phyloP scores from a whole-genome alignment of 2,329 filamentous ascomycete genomes.

The Epichloe glyceriae region DNA sequence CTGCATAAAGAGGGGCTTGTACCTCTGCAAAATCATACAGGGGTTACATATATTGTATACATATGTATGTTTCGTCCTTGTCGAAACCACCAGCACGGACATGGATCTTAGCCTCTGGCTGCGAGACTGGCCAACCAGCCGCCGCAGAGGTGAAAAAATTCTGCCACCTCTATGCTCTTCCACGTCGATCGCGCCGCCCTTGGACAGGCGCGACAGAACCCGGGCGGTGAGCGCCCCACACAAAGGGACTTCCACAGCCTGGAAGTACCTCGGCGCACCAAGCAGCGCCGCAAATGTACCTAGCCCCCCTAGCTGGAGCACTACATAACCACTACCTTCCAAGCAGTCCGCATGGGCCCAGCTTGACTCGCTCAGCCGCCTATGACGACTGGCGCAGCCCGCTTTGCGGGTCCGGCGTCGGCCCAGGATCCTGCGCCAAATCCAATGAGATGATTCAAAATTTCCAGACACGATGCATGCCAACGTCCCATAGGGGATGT shows the following conservation, averaged over 20 bases:
- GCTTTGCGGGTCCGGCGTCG: slow-evolving; percentile 5
- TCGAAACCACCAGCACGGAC: neutral
- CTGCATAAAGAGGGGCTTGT: no score
- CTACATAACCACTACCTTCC: neutral
- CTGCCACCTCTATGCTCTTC: slow-evolving; percentile 4
- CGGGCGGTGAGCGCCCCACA: slow-evolving; percentile 1
- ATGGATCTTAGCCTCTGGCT: neutral
- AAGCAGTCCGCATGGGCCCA: neutral
- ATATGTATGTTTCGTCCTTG: neutral
- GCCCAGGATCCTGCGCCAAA: slow-evolving; percentile 4
- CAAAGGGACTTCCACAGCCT: neutral
- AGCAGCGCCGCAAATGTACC: neutral
- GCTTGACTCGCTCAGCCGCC: neutral
- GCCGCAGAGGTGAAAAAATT: slow-evolving; percentile 2
- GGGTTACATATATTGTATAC: no score
- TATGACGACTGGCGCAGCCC: slow-evolving; percentile 1
- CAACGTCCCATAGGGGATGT: slow-evolving; percentile 2
- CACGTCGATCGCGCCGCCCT: neutral
- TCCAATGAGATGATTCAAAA: slow-evolving; percentile 4
- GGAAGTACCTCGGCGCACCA: neutral
- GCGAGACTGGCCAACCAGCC: neutral
- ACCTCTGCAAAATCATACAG: no score
- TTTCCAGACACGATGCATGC: slow-evolving; percentile 3
- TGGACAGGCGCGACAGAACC: neutral
- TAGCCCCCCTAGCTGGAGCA: neutral